Conservation (phyloP, 1,284 basidiomycete genomes). For the Pascua sp. region DNA sequence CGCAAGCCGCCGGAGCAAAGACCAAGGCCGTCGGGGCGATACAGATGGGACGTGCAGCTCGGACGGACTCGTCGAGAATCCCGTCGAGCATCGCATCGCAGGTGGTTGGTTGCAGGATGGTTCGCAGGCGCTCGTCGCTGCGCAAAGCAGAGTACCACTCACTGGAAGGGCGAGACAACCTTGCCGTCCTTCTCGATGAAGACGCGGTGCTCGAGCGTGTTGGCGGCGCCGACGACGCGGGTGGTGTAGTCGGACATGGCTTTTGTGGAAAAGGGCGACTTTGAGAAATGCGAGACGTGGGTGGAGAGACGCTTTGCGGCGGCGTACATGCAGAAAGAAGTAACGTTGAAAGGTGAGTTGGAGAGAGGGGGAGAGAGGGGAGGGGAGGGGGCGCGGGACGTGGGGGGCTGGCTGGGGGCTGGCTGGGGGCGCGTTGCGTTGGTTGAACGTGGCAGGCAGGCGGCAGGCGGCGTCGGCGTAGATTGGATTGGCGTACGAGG, state of each 20-base stretch:
- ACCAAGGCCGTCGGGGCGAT: no score
- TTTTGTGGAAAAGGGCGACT: constrained; percentile 15
- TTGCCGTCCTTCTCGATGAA: constrained; percentile 84
- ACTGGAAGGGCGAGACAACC: constrained; percentile 85
- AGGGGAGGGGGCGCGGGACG: neutral
- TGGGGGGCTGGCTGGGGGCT: neutral
- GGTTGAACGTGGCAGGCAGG: neutral
- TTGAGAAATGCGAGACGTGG: constrained; percentile 16
- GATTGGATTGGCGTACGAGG: no score
- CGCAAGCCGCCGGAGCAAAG: no score
- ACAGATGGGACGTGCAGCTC: constrained; percentile 40
- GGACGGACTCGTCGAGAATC: constrained; percentile 85
- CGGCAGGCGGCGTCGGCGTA: neutral
- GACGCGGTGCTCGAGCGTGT: constrained; percentile 77
- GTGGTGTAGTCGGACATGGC: constrained; percentile 17
- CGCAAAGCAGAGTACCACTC: constrained; percentile 58
- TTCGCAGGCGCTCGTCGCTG: no score
- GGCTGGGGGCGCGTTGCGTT: neutral
- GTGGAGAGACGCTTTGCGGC: constrained; percentile 18
- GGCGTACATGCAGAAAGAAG: constrained; percentile 4
- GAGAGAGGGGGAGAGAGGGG: neutral
- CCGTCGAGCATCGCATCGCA: no score
- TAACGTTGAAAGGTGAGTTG: neutral
- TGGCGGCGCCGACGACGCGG: constrained; percentile 21
- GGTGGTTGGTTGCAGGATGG: no score